These are phyloP conservation scores for Pyricularia sp. DNA, from an alignment of 2,329 filamentous ascomycete genomes.

Conservation along the genomic window DNA sequence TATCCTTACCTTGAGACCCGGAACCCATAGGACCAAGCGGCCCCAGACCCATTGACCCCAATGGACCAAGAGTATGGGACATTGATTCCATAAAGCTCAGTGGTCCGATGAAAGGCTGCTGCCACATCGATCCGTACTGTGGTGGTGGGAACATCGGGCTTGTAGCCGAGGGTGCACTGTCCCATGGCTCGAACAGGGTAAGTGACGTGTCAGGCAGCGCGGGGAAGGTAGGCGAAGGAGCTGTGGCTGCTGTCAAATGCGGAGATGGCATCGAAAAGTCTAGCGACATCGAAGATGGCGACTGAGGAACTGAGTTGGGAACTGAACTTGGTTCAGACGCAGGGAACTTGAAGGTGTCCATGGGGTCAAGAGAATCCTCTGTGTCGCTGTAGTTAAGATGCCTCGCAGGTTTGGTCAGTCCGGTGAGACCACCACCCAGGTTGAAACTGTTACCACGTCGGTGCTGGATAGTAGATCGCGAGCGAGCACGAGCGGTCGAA, in stretches of 20 bases:
- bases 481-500: slow-evolving; percentile 6
- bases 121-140: slow-evolving; percentile 11
- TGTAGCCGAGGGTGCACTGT: slow-evolving; percentile 5
- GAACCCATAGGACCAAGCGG: slow-evolving; percentile 1
- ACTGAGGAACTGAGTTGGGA: slow-evolving; percentile 6
- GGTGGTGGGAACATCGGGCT: slow-evolving; percentile 9
- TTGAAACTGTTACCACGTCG: slow-evolving; percentile 11
- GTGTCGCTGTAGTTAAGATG: slow-evolving; percentile 13
- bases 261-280: slow-evolving; percentile 10
- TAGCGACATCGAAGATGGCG: slow-evolving; percentile 11
- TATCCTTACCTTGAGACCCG: slow-evolving; percentile 7
- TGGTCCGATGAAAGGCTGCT: slow-evolving; percentile 10
- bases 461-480: slow-evolving; percentile 4
- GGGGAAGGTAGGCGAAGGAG: slow-evolving; percentile 7
- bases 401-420: slow-evolving; percentile 11
- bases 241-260: slow-evolving; percentile 6
- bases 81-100: slow-evolving; percentile 4
- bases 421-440: slow-evolving; percentile 10
- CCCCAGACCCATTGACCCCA: slow-evolving; percentile 1
- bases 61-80: neutral
- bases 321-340: slow-evolving; percentile 6
- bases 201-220: slow-evolving; percentile 11
- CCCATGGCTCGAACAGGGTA: slow-evolving; percentile 9
- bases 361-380: slow-evolving; percentile 7
- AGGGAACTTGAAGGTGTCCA: slow-evolving; percentile 10